Percentiles rank a stretch among this genome's conserved stretches.
phyloP scores from a whole-genome alignment of 306 rosid species.

The Malus domestica region DNA sequence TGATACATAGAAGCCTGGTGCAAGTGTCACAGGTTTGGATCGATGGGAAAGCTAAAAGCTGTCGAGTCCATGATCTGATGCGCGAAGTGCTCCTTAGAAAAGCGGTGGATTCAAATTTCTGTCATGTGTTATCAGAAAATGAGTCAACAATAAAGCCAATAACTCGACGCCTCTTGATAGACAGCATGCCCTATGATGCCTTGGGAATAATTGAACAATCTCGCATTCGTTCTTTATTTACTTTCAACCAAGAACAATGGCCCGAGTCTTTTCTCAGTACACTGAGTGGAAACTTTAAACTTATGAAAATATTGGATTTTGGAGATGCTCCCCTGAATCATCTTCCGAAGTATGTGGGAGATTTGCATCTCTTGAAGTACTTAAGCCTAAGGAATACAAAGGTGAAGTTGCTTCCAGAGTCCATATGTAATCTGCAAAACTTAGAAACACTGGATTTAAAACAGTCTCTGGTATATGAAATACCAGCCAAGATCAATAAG shows the following conservation, averaged over 20 bases:
- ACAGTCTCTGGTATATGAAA: not conserved
- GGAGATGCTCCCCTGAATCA: constrained; percentile 7
- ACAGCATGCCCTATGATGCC: not conserved
- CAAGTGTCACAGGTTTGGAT: not conserved
- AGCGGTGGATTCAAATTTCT: not conserved
- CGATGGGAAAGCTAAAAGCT: not conserved
- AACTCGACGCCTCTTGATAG: not conserved
- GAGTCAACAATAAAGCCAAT: not conserved
- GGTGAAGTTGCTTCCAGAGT: constrained; percentile 9
- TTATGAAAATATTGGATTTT: constrained; percentile 10
- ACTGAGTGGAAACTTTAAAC: not conserved
- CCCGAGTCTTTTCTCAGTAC: not conserved
- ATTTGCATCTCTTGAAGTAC: constrained; percentile 4
- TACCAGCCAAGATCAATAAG: constrained; percentile 7
- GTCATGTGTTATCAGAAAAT: not conserved
- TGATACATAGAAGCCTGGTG: not conserved
- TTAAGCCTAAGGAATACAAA: constrained; percentile 11
- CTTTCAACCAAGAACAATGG: not conserved
- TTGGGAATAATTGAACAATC: not conserved
- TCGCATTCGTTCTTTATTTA: not conserved
- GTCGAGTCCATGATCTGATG: constrained; percentile 6
- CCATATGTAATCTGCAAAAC: constrained; percentile 9
- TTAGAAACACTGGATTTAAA: constrained; percentile 10
- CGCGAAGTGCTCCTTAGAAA: not conserved
- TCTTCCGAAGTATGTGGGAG: not conserved